These are phyloP conservation scores for Salicornia ramosissima DNA, from an alignment of 148 eudicot genomes.

Conservation along the genomic window DNA sequence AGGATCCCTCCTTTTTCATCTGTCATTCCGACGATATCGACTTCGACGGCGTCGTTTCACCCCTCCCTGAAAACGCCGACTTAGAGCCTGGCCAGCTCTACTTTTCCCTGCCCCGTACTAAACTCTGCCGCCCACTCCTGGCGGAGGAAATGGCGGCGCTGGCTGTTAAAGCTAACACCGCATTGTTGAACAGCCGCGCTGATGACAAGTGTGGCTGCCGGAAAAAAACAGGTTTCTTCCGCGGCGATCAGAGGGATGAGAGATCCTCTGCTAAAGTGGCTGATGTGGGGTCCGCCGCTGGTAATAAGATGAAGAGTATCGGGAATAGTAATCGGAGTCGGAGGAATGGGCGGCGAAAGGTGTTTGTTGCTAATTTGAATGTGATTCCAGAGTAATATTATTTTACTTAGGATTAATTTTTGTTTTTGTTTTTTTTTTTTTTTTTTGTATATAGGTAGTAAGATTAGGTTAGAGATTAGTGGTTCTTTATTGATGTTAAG, in stretches of 20 bases:
- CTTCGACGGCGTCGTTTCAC: conserved; percentile 51
- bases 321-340: conserved; percentile 14
- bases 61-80: conserved; percentile 51
- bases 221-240: conserved; percentile 19
- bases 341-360: conserved; percentile 26
- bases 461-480: neutral
- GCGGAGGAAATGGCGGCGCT: conserved; percentile 92
- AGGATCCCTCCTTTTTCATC: conserved; percentile 17
- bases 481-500: neutral
- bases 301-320: neutral
- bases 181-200: conserved; percentile 37
- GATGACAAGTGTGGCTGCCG: conserved; percentile 44
- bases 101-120: conserved; percentile 60
- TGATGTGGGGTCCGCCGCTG: conserved; percentile 27
- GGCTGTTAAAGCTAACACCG: conserved; percentile 86
- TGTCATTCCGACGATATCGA: conserved; percentile 94
- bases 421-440: neutral
- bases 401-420: neutral
- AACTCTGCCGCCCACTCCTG: conserved; percentile 41
- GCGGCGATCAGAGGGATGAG: conserved; percentile 17
- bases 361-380: conserved; percentile 40
- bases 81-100: conserved; percentile 71
- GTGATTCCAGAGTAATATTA: conserved; percentile 52
- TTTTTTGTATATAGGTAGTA: neutral
- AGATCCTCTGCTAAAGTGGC: conserved; percentile 28